Conservation (phyloP, 2,329 filamentous ascomycete genomes). For the Colletotrichum echinochloae region DNA sequence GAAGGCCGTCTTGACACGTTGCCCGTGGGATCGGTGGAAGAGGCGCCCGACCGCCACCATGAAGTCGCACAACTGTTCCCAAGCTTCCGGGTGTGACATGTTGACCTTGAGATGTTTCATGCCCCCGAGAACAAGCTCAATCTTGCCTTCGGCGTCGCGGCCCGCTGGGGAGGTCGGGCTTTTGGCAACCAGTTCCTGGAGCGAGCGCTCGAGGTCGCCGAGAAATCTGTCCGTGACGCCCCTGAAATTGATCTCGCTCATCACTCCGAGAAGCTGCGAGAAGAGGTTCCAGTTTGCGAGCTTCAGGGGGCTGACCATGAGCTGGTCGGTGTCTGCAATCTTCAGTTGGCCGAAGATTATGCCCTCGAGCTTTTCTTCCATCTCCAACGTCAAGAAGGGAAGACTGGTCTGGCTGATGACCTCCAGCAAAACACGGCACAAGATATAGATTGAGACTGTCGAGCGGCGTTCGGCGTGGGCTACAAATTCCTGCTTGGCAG, state of each 20-base stretch:
- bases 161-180: slow-evolving; percentile 67
- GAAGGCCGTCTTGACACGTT: slow-evolving; percentile 91
- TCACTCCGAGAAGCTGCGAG: slow-evolving; percentile 90
- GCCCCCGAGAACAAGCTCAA: slow-evolving; percentile 87
- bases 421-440: slow-evolving; percentile 93
- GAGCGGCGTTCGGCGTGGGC: slow-evolving; percentile 88
- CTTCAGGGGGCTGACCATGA: slow-evolving; percentile 82
- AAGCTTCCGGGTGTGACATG: slow-evolving; percentile 77
- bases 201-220: slow-evolving; percentile 80
- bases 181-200: slow-evolving; percentile 81
- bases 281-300: slow-evolving; percentile 97
- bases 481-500: slow-evolving; percentile 75
- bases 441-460: slow-evolving; percentile 93
- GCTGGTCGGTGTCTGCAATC: slow-evolving; percentile 84
- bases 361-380: slow-evolving; percentile 92
- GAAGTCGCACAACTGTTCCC: slow-evolving; percentile 91
- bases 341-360: slow-evolving; percentile 98
- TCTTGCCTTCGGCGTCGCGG: slow-evolving; percentile 80
- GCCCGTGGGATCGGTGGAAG: slow-evolving; percentile 87
- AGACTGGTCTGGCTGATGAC: slow-evolving; percentile 92
- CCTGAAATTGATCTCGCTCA: slow-evolving; percentile 92
- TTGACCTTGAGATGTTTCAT: slow-evolving; percentile 91
- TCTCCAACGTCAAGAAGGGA: slow-evolving; percentile 84
- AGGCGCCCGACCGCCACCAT: slow-evolving; percentile 84
- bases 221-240: slow-evolving; percentile 87